Base-by-base conservation (phyloP, 1,284 basidiomycete genomes). In the Naganishia sp. region DNA sequence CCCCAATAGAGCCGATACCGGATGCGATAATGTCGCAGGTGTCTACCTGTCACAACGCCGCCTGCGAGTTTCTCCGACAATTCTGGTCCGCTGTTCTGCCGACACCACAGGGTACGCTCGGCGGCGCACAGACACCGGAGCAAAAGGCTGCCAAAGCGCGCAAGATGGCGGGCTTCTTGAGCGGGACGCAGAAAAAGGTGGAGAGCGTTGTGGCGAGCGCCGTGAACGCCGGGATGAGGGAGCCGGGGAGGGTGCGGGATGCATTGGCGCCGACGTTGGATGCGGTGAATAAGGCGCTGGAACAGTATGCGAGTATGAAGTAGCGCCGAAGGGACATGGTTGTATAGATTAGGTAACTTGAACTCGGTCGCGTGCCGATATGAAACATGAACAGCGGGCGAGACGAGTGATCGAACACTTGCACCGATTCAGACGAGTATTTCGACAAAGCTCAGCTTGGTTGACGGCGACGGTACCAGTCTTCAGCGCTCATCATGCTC, bases 11-110 rank as follows among this genome's bases (percentile, higher is more conserved):
- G 66, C 87, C 90, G 36, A 86, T 98, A 28, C 92, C 94, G 0
- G 86, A 90, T 36, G 81, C 81, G 1, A 80, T 97, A 25, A 86
- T 91, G 70, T 83, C 87, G 59, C 87, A 91, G 75, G 89, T 97
- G 84, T 86, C 87, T 10, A 90, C 90, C 0, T 90, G 90, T 72
- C 93, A 97, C 74, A 93, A 92, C 0, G 89, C 94, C 1, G 89
- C 94, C 2, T 94, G 92, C 71, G 95, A 99, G 78, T 97, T 98
- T 77, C 83, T 99, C 11, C 86, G 95, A 11, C 95, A 98, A 75
- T 98, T 94, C 75, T 99, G 94, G 94, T 84, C 88, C 11, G 86
- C 92, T 0, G 85, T 92, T 57, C 89, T 94, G 65, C 94, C 94
- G 1, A 85, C 89, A 1, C 74, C 75, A 5, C 79, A 85, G 0